Evolutionary conservation across 1,139 yeast genomes (phyloP).

Genomic region (Sugiyamaella paludigena): DNA sequence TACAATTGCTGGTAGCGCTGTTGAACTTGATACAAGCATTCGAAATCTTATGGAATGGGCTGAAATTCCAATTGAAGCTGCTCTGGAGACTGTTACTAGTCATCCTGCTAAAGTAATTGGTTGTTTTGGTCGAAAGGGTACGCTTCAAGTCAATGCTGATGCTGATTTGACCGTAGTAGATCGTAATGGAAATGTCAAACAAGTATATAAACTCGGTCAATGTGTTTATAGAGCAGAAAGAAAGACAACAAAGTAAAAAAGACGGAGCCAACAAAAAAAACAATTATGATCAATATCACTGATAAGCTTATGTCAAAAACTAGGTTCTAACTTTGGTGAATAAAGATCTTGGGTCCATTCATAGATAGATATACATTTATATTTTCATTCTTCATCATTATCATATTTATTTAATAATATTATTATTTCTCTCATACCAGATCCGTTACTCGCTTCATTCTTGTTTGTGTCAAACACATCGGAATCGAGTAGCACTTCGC

Average conservation of each 20-base stretch:
- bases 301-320: not conserved
- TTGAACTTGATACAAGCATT: conserved; percentile 54
- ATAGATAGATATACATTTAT: not conserved
- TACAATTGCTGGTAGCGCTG: conserved; percentile 64
- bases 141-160: conserved; percentile 53
- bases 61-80: conserved; percentile 50
- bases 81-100: conserved; percentile 56
- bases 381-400: conserved; percentile 5
- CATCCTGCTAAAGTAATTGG: conserved; percentile 55
- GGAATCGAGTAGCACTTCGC: too few species aligned
- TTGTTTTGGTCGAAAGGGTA: conserved; percentile 48
- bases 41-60: conserved; percentile 57
- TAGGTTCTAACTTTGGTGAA: not conserved
- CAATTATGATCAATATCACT: too few species aligned
- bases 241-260: too few species aligned
- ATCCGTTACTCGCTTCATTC: too few species aligned
- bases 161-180: conserved; percentile 58
- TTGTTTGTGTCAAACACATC: too few species aligned
- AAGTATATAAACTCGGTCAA: conserved; percentile 53
- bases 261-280: too few species aligned
- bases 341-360: not conserved
- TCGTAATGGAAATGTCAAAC: conserved; percentile 46
- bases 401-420: too few species aligned
- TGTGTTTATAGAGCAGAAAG: conserved; percentile 31
- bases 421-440: too few species aligned